Conservation (phyloP, 2,329 filamentous ascomycete genomes). For the Penicillium sp. region DNA sequence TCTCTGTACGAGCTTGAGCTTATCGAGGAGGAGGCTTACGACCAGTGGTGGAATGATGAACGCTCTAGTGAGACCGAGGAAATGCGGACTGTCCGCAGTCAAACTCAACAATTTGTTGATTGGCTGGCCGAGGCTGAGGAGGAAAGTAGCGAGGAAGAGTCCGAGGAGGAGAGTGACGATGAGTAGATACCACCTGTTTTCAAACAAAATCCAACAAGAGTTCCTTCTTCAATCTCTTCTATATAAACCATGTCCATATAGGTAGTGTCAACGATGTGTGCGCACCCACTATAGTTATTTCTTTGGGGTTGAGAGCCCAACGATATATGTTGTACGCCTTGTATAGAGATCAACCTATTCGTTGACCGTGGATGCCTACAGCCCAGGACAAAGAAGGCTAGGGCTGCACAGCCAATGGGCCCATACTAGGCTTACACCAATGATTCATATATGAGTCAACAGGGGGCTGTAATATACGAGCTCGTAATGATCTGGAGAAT, state of each 20-base stretch:
- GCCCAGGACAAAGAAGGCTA: not conserved
- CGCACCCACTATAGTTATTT: too few species aligned
- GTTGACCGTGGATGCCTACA: not conserved
- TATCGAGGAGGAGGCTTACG: constrained; percentile 82
- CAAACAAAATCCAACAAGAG: not conserved
- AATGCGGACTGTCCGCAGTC: constrained; percentile 68
- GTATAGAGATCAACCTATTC: not conserved
- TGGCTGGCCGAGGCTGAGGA: constrained; percentile 77
- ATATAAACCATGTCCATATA: not conserved
- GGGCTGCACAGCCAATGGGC: not conserved
- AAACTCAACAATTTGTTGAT: constrained; percentile 76
- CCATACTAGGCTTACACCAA: not conserved
- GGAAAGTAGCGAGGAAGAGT: constrained; percentile 63
- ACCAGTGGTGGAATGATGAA: constrained; percentile 83
- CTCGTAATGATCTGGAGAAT: not conserved
- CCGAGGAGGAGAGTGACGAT: constrained; percentile 51
- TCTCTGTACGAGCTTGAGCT: constrained; percentile 82
- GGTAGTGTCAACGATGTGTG: too few species aligned
- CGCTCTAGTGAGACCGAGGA: constrained; percentile 65
- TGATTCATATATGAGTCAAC: constrained; percentile 1
- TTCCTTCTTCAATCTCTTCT: not conserved
- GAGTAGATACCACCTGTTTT: constrained; percentile 20
- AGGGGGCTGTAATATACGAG: not conserved
- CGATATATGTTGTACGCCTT: too few species aligned
- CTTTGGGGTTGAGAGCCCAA: too few species aligned